Conservation (phyloP, 352 stramenopile genomes). For the Globisporangium okanoganense region DNA sequence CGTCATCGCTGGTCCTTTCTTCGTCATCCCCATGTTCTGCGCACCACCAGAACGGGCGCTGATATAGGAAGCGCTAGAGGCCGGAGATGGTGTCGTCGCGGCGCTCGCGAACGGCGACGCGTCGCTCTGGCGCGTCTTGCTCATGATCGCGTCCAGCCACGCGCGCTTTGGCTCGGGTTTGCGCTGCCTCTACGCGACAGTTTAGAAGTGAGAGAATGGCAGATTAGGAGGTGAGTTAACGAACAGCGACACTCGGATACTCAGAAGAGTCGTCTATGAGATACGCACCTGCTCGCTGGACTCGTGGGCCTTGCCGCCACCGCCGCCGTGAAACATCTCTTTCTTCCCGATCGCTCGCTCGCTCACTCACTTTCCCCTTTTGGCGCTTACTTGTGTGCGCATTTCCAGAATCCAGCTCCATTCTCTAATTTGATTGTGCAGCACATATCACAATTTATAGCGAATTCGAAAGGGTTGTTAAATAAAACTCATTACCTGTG, state of each 20-base stretch:
- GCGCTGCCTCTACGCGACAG: constrained; percentile 7
- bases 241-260: neutral
- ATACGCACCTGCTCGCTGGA: constrained; percentile 4
- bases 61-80: neutral
- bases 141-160: constrained; percentile 77
- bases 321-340: constrained; percentile 5
- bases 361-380: neutral
- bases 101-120: constrained; percentile 7
- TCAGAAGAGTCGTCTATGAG: neutral
- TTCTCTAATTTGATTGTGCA: neutral
- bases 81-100: constrained; percentile 13
- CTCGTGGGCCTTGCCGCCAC: constrained; percentile 6
- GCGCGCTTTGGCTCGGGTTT: constrained; percentile 47
- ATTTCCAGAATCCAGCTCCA: no score
- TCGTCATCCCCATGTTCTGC: neutral
- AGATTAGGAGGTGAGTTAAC: neutral
- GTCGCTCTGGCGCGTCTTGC: constrained; percentile 37
- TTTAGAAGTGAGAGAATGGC: neutral
- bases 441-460: neutral
- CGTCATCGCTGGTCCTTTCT: neutral
- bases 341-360: neutral
- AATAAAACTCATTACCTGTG: no score
- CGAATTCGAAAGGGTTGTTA: neutral
- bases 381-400: neutral
- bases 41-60: neutral